Conservation (phyloP, 768 basidiomycete genomes). For the Hortiboletus campestris region DNA sequence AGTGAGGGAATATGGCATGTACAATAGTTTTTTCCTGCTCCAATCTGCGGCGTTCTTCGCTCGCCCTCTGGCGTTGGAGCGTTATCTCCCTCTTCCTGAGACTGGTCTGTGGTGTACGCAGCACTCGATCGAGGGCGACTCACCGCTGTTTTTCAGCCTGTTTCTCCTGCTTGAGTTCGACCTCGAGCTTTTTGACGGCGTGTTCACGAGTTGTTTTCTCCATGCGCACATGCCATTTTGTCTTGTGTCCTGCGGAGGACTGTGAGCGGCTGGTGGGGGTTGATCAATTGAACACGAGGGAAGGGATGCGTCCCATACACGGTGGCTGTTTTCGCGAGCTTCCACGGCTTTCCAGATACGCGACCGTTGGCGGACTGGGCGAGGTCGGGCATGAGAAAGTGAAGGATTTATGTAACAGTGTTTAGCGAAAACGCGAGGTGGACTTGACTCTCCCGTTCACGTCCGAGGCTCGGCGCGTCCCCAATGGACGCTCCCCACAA, state of each 20-base stretch:
- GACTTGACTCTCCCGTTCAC: too few relatives aligned
- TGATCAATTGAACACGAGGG: neutral
- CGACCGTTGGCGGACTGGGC: slow-evolving; percentile 64
- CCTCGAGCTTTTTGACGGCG: slow-evolving; percentile 72
- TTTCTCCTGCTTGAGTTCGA: slow-evolving; percentile 76
- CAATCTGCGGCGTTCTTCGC: slow-evolving; percentile 66
- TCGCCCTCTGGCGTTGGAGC: slow-evolving; percentile 65
- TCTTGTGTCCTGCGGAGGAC: slow-evolving; percentile 61
- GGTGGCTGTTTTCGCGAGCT: slow-evolving; percentile 46
- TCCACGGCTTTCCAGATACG: slow-evolving; percentile 72
- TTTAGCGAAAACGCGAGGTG: too few relatives aligned
- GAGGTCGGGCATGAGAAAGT: slow-evolving; percentile 33
- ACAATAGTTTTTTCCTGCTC: slow-evolving; percentile 37
- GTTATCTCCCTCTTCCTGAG: slow-evolving; percentile 66
- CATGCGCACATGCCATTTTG: slow-evolving; percentile 72
- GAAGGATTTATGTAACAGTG: slow-evolving; percentile 24
- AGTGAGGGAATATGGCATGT: neutral
- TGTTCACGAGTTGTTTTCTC: slow-evolving; percentile 59
- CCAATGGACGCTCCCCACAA: slow-evolving; percentile 38
- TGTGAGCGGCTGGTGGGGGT: slow-evolving; percentile 56
- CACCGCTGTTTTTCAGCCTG: slow-evolving; percentile 63
- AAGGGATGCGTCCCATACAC: slow-evolving; percentile 39
- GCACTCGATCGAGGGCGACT: slow-evolving; percentile 5
- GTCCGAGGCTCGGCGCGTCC: slow-evolving; percentile 16
- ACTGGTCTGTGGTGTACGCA: slow-evolving; percentile 1